Evolutionary conservation across 805 yeast species (phyloP), one percentile per base, ranked within the genome.

Genomic region (Saccharomycopsis malanga): DNA sequence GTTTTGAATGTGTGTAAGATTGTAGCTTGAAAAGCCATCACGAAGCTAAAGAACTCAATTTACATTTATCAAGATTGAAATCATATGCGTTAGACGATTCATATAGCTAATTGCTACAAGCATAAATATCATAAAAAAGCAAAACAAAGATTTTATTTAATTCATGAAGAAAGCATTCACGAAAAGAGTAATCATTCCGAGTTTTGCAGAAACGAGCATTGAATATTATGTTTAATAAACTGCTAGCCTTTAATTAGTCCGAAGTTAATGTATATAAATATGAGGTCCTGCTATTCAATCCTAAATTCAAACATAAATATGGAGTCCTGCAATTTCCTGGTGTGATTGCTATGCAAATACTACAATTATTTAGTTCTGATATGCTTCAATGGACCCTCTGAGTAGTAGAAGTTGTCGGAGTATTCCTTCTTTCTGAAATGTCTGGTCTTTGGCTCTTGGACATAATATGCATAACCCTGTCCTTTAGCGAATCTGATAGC

Each of bases 401-500:
- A 71, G 64, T 83, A 91, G 58, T 66, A 66, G 62, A 85, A 85
- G 72, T 85, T 85, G 49, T 70, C 67, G 34, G 89, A 73, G 59
- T 86, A 85, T 45, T 79, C 83, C 71, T 87, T 86, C 72, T 74
- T 76, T 61, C 79, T 74, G 68, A 86, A 83, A 51, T 73, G 78
- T 61, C 87, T 80, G 58, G 69, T 68, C 61, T 84, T 81, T 47
- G 95, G 94, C 64, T 85, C 93, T 63, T 83, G 87, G 51, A 86
- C 77, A 58, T 81, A 83, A 61, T 77, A 84, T 55, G 81, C 80
- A 91, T 93, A 86, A 22, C 91, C 95, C 63, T 86, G 91, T 50
- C 85, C 81, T 55, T 78, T 75, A 9, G 94, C 94, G 64, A 86
- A 86, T 48, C 75, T 74, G 50, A 82, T 69, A 30, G 95, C 95